Conservation (phyloP, 164 flowering plant species). For the Vitis amurensis region DNA sequence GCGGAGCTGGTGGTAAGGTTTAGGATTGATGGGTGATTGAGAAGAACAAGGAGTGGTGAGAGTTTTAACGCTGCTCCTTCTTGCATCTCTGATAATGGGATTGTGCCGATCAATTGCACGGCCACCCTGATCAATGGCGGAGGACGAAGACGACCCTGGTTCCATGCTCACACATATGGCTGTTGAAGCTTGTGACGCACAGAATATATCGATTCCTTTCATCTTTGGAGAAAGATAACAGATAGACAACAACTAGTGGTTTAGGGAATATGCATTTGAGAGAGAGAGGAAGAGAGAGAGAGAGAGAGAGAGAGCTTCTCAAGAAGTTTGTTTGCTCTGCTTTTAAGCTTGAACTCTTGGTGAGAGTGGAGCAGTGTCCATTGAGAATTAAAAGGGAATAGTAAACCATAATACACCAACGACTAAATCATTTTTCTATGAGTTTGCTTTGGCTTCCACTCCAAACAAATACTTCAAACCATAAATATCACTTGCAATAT, state of each 20-base stretch:
- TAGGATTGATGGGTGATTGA: conserved; percentile 24
- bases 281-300: not conserved
- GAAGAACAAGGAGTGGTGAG: conserved; percentile 21
- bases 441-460: too few species aligned
- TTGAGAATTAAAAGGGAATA: not conserved
- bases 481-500: too few species aligned
- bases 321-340: conserved; percentile 10
- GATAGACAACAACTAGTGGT: conserved; percentile 10
- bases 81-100: conserved; percentile 54
- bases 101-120: conserved; percentile 63
- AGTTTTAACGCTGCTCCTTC: conserved; percentile 15
- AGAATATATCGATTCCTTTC: conserved; percentile 41
- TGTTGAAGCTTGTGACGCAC: conserved; percentile 57
- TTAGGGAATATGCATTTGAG: conserved; percentile 21
- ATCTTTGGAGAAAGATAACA: conserved; percentile 14
- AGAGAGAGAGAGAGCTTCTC: conserved; percentile 3
- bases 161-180: conserved; percentile 43
- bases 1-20: conserved; percentile 22
- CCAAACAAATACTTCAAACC: too few species aligned
- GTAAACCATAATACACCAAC: too few species aligned
- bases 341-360: conserved; percentile 4
- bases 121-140: conserved; percentile 26
- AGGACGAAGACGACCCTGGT: conserved; percentile 20
- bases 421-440: too few species aligned
- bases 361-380: not conserved